phyloP scores from a whole-genome alignment of 306 rosid genomes.

The Dryas drummondii region DNA sequence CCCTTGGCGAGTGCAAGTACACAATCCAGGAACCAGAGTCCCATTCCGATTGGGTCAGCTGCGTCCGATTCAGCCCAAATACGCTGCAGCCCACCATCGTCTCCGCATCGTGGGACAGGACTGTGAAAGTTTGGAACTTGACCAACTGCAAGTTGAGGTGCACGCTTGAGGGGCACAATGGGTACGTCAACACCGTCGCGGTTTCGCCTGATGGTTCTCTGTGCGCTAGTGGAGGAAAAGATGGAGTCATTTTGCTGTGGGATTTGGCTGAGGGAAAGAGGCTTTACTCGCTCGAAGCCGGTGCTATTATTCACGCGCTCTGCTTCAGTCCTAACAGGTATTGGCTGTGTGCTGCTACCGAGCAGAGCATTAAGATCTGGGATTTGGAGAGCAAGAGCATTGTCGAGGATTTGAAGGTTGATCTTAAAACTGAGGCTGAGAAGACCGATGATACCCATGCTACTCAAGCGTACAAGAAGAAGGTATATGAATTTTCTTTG shows the following conservation, averaged over 20 bases:
- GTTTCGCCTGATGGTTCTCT: constrained; percentile 93
- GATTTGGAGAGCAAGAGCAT: constrained; percentile 96
- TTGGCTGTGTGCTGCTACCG: constrained; percentile 98
- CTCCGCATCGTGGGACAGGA: constrained; percentile 70
- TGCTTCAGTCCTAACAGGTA: constrained; percentile 98
- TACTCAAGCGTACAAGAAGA: constrained; percentile 58
- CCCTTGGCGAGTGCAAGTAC: constrained; percentile 94
- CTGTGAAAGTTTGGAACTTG: constrained; percentile 88
- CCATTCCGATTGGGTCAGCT: constrained; percentile 86
- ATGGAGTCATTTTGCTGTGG: constrained; percentile 83
- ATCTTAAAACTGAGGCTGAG: constrained; percentile 75
- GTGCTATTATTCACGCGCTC: constrained; percentile 73
- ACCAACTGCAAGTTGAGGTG: constrained; percentile 75
- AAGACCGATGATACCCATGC: constrained; percentile 56
- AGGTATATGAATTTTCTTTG: constrained; percentile 42
- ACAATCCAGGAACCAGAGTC: constrained; percentile 80
- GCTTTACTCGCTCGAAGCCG: constrained; percentile 78
- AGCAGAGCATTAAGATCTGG: constrained; percentile 96
- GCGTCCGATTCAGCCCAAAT: constrained; percentile 83
- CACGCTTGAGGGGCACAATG: constrained; percentile 72
- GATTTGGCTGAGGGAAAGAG: constrained; percentile 97
- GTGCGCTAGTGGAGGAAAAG: constrained; percentile 96
- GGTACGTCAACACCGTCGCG: constrained; percentile 94
- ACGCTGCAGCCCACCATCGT: constrained; percentile 74
- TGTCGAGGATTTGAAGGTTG: constrained; percentile 93